A percentile compares a stretch with the other conserved stretches of the same genome.
These are phyloP conservation scores for Wallacemonas rigidus DNA, from an alignment of 208 protist species.

Conservation along the genomic window DNA sequence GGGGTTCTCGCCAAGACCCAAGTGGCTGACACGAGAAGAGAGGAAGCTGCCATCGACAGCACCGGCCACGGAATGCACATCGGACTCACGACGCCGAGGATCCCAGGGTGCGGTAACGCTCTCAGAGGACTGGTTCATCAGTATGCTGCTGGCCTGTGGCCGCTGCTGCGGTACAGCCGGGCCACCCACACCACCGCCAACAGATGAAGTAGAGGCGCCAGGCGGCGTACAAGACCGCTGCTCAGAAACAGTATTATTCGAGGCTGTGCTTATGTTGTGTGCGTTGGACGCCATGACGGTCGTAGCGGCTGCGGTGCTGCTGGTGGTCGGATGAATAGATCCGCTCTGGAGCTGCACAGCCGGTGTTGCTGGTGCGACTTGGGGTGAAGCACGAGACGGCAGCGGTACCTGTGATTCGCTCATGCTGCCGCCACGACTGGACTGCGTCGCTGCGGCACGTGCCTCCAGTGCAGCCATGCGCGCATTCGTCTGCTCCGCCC, in stretches of 20 bases:
- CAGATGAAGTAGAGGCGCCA: slow-evolving; percentile 32
- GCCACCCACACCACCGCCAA: neutral
- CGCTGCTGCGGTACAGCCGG: slow-evolving; percentile 9
- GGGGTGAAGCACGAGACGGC: neutral
- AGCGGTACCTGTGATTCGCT: neutral
- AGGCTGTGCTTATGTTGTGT: slow-evolving; percentile 7
- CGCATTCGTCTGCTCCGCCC: slow-evolving; percentile 65
- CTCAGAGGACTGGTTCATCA: slow-evolving; percentile 57
- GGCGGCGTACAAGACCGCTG: slow-evolving; percentile 76
- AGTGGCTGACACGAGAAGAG: slow-evolving; percentile 45
- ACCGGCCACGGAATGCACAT: slow-evolving; percentile 24
- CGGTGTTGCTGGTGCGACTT: neutral
- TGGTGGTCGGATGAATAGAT: neutral
- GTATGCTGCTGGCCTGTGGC: slow-evolving; percentile 22
- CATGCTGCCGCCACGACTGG: neutral
- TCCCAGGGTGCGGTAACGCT: slow-evolving; percentile 70
- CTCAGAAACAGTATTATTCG: slow-evolving; percentile 25
- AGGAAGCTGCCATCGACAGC: slow-evolving; percentile 25
- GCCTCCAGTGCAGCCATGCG: slow-evolving; percentile 30
- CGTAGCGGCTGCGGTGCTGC: neutral
- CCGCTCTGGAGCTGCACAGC: no score
- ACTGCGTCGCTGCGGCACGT: neutral
- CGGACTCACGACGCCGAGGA: slow-evolving; percentile 28
- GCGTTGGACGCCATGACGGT: neutral
- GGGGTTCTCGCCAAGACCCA: slow-evolving; percentile 67